Percentiles rank a stretch among this genome's conserved stretches.
phyloP scores from a whole-genome alignment of 768 basidiomycete species.

The Omphalotus guepiniiformis region DNA sequence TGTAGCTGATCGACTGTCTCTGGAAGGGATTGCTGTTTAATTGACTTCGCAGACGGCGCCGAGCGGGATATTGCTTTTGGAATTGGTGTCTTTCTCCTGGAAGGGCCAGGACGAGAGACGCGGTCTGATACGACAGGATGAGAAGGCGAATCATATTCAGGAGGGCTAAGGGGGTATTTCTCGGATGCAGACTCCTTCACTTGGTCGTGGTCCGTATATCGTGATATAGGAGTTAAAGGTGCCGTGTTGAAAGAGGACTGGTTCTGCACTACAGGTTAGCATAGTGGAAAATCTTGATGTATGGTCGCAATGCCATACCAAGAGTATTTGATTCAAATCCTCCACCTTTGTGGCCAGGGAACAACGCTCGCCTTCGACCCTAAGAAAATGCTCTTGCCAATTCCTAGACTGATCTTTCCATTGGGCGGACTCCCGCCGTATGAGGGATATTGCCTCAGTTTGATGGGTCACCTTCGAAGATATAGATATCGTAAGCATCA shows the following conservation, averaged over 20 bases:
- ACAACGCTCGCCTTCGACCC: conserved; percentile 67
- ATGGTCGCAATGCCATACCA: conserved; percentile 29
- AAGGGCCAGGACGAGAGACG: conserved; percentile 10
- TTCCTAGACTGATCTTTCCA: conserved; percentile 75
- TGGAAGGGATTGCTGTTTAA: neutral
- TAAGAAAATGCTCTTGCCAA: conserved; percentile 79
- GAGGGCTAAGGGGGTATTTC: neutral
- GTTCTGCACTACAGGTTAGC: conserved; percentile 14
- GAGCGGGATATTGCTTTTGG: neutral
- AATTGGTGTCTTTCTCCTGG: neutral
- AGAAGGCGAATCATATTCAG: conserved; percentile 2
- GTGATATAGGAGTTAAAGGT: conserved; percentile 3
- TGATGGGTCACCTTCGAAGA: conserved; percentile 49
- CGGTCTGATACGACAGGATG: conserved; percentile 14
- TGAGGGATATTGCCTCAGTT: conserved; percentile 53
- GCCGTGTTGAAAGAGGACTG: conserved; percentile 8
- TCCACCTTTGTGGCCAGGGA: conserved; percentile 53
- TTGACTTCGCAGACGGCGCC: neutral
- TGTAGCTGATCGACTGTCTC: conserved; percentile 6
- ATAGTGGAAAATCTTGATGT: conserved; percentile 5
- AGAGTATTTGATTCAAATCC: conserved; percentile 50
- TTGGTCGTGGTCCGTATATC: neutral
- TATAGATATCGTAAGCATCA: neutral
- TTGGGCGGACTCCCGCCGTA: conserved; percentile 60
- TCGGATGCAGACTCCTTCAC: neutral